Evolutionary conservation across 345 rosid species (phyloP).

Genomic region (Abelmoschus esculentus): DNA sequence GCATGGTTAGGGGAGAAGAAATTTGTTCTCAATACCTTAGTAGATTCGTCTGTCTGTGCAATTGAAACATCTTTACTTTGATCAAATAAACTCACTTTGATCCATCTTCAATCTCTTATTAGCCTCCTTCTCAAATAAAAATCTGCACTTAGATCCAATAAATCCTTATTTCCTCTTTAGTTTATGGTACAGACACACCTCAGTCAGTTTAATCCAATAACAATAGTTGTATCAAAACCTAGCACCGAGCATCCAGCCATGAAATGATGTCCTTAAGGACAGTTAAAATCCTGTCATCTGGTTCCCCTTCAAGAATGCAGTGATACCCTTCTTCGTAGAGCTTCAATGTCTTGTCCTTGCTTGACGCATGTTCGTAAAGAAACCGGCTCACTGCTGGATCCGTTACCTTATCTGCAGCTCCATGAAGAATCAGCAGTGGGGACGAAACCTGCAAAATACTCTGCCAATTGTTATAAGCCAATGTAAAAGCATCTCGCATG

Average conservation of each 20-base stretch:
- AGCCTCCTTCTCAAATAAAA: no score
- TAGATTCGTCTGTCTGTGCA: no score
- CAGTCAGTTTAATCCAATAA: no score
- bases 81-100: no score
- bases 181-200: no score
- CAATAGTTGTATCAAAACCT: not conserved
- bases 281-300: slow-evolving; percentile 53
- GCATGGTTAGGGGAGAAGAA: no score
- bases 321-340: slow-evolving; percentile 81
- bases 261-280: slow-evolving; percentile 55
- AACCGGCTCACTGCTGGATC: slow-evolving; percentile 78
- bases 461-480: not conserved
- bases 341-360: slow-evolving; percentile 78
- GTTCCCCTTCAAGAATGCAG: slow-evolving; percentile 89
- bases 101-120: no score
- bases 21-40: no score
- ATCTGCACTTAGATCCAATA: no score
- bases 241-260: slow-evolving; percentile 62
- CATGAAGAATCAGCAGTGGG: slow-evolving; percentile 81
- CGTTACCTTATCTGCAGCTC: slow-evolving; percentile 81
- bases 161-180: no score
- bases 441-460: slow-evolving; percentile 54
- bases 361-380: slow-evolving; percentile 61
- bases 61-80: no score
- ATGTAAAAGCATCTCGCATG: not conserved